phyloP scores from a whole-genome alignment of 2,329 filamentous ascomycete species.

The Penicillium sp. region DNA sequence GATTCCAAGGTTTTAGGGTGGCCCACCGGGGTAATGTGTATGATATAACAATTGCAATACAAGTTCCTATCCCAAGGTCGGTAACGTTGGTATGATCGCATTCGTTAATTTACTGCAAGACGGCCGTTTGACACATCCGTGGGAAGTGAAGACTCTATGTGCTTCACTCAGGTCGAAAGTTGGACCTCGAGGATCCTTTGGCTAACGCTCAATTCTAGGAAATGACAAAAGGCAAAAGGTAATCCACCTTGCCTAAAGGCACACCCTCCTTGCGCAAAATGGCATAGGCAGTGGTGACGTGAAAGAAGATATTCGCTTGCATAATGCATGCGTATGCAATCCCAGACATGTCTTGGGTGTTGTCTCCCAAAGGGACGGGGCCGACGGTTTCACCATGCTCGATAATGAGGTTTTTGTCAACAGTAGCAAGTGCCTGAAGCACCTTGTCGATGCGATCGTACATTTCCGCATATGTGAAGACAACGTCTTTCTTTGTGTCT shows the following conservation, averaged over 20 bases:
- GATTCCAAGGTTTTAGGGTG: too few species aligned
- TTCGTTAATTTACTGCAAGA: too few species aligned
- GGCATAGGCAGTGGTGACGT: conserved; percentile 12
- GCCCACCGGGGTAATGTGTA: too few species aligned
- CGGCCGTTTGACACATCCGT: too few species aligned
- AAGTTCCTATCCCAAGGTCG: too few species aligned
- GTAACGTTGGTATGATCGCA: too few species aligned
- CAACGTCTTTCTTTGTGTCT: neutral
- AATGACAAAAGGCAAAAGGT: neutral
- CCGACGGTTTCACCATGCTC: neutral
- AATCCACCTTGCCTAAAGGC: conserved; percentile 4
- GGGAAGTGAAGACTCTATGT: too few species aligned
- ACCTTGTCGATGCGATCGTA: conserved; percentile 5
- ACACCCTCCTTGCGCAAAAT: conserved; percentile 11
- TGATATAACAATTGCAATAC: too few species aligned
- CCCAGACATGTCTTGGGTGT: neutral
- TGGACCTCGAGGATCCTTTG: too few species aligned
- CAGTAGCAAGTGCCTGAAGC: neutral
- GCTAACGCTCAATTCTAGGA: neutral
- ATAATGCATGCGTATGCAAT: conserved; percentile 7
- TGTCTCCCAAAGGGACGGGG: neutral
- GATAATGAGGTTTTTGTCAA: conserved; percentile 5
- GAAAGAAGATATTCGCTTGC: conserved; percentile 13
- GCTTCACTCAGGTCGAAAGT: too few species aligned
- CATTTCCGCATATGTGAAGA: conserved; percentile 10